Evolutionary conservation across 192 early-diverging fungal species (phyloP).

Genomic region (Backusella parvicylindrica): DNA sequence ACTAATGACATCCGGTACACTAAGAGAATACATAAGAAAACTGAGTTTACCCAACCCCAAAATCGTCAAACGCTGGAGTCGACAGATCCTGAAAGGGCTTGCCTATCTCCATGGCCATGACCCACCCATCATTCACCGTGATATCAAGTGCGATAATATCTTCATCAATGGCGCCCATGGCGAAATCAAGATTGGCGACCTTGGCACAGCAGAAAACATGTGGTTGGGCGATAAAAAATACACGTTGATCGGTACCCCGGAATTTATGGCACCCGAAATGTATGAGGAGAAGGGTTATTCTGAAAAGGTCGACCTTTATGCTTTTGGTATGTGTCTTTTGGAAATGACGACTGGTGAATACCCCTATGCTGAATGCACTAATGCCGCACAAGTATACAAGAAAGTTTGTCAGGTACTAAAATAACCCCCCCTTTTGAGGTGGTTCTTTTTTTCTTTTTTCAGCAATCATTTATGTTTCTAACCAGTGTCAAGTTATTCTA

Average conservation of each 20-base stretch:
- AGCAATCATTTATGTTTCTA: not conserved
- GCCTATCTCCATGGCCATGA: slow-evolving; percentile 72
- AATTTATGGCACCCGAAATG: slow-evolving; percentile 85
- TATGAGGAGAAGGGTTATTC: slow-evolving; percentile 78
- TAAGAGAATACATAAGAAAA: slow-evolving; percentile 66
- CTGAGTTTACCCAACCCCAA: slow-evolving; percentile 64
- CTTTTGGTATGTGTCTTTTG: slow-evolving; percentile 77
- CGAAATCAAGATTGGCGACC: slow-evolving; percentile 80
- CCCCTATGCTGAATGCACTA: slow-evolving; percentile 77
- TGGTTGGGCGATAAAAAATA: slow-evolving; percentile 71
- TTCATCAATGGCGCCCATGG: slow-evolving; percentile 83
- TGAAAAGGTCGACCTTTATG: slow-evolving; percentile 83
- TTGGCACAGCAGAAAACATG: slow-evolving; percentile 75
- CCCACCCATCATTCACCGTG: slow-evolving; percentile 78
- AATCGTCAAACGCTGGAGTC: slow-evolving; percentile 71
- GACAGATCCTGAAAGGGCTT: slow-evolving; percentile 74
- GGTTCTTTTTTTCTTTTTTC: not conserved
- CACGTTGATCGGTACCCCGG: slow-evolving; percentile 76
- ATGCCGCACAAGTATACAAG: slow-evolving; percentile 74
- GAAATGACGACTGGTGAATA: slow-evolving; percentile 84
- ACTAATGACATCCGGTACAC: slow-evolving; percentile 67
- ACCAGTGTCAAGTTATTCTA: slow-evolving; percentile 19
- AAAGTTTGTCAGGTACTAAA: slow-evolving; percentile 61
- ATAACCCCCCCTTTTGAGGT: not conserved
- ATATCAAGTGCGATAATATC: slow-evolving; percentile 82